Conservation (phyloP, 2,329 filamentous ascomycete genomes). For the Dactylonectria estremocensis region DNA sequence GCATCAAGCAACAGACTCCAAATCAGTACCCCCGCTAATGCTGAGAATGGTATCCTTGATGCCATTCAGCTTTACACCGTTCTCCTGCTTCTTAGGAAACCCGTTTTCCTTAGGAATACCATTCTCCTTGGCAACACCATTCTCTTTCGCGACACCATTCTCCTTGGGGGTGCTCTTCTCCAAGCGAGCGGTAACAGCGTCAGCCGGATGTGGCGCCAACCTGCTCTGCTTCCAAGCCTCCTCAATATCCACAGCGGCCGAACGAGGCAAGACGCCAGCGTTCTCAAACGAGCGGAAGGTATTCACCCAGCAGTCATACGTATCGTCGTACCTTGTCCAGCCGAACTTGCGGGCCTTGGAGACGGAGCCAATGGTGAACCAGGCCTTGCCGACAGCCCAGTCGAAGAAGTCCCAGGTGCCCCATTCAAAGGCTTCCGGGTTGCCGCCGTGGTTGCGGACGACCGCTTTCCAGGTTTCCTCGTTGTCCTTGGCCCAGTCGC, state of each 20-base stretch:
- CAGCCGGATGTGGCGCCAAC: slow-evolving; percentile 24
- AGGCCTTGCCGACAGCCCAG: slow-evolving; percentile 40
- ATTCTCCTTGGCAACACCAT: too few species aligned
- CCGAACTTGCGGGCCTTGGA: slow-evolving; percentile 40
- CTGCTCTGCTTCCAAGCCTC: background rate
- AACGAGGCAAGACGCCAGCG: slow-evolving; percentile 32
- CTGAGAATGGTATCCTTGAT: background rate
- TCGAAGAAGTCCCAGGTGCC: slow-evolving; percentile 42
- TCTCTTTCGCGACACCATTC: background rate
- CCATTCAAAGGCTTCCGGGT: slow-evolving; percentile 35
- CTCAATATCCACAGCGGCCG: background rate
- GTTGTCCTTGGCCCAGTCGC: slow-evolving; percentile 38
- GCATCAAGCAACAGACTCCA: background rate
- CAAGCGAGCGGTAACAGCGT: slow-evolving; percentile 17
- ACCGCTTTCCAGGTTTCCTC: slow-evolving; percentile 35
- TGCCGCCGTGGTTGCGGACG: slow-evolving; percentile 34
- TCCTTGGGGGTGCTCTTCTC: background rate
- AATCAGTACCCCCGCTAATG: background rate
- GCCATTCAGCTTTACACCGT: slow-evolving; percentile 6
- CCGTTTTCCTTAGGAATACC: slow-evolving; percentile 4
- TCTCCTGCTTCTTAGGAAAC: slow-evolving; percentile 2
- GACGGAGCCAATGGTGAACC: slow-evolving; percentile 32
- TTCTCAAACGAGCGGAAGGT: slow-evolving; percentile 40
- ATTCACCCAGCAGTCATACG: slow-evolving; percentile 36
- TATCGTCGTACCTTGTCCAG: slow-evolving; percentile 38